Base-by-base conservation (phyloP, 768 basidiomycete genomes). In the Neoboletus magnificus region DNA sequence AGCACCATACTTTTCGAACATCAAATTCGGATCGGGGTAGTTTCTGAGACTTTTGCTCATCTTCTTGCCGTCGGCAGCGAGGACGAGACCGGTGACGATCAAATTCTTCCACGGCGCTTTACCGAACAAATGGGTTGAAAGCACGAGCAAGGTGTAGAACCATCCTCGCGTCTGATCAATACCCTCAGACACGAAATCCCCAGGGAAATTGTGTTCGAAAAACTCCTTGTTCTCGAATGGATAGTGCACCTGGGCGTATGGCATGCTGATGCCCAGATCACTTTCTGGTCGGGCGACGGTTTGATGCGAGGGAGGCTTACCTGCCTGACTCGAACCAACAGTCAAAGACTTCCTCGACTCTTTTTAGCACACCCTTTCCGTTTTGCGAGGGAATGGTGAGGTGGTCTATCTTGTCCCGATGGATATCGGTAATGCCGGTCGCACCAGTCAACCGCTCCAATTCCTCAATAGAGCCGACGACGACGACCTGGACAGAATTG, bases 321-420 rank as follows among this genome's bases (percentile, higher is more conserved):
- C 91, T 93, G 76, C 97, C 97, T 5, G 96, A 98, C 75, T 99
- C 97, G 68, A 99, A 99, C 97, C 97, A 99, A 67, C 97, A 99
- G 69, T 99, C 97, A 68, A 99, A 98, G 36, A 99, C 93, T 71
- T 98, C 97, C 56, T 97, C 92, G n/a, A 98, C 80, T 47, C 97
- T 86, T 72, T 82, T 91, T 23, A 99, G 75, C 12, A 73, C 72
- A 16, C 96, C 96, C 64, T 92, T 95, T 50, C 95, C 96, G 69
- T 83, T 74, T 68, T 86, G 77, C 20, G 94, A 97, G 11, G 96
- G 97, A 65, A 98, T 98, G 48, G 92, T 95, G 75, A 99, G 91
- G 67, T 92, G 85, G 69, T 98, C 95, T 65, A 99, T 93, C 66
- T 85, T 91, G 60, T 99, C 93, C 52, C 95, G 79, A 73, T 98